Evolutionary conservation across 1,284 basidiomycete species (phyloP).

Genomic region (Tremellales sp.): DNA sequence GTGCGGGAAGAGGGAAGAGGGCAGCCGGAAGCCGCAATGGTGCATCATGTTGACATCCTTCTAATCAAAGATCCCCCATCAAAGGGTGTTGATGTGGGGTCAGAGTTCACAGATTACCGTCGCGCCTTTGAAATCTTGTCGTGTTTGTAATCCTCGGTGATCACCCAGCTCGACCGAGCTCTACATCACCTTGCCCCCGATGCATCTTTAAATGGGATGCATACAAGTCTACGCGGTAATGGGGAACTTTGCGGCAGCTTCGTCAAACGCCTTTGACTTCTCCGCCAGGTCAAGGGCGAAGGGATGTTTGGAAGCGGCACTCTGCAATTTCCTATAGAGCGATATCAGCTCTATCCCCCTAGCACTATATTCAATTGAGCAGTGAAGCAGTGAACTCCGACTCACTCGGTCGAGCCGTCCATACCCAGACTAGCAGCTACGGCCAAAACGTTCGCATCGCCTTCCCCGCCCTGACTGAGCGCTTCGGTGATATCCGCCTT

Average conservation of each 20-base stretch:
- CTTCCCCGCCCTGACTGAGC: conserved; percentile 53
- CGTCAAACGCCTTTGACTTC: conserved; percentile 53
- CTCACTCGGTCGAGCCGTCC: conserved; percentile 62
- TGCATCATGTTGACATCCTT: too few species aligned
- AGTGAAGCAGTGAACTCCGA: conserved; percentile 12
- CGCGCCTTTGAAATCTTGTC: too few species aligned
- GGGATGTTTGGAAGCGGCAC: conserved; percentile 34
- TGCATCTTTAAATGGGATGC: too few species aligned
- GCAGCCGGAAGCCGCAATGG: too few species aligned
- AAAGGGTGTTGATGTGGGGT: too few species aligned
- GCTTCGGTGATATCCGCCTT: conserved; percentile 81
- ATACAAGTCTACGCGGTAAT: conserved; percentile 37
- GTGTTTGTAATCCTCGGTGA: too few species aligned
- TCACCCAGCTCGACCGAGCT: too few species aligned
- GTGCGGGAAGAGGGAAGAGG: too few species aligned
- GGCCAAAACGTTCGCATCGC: conserved; percentile 65
- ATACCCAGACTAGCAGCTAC: conserved; percentile 64
- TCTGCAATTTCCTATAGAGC: conserved; percentile 33
- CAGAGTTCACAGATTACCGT: too few species aligned
- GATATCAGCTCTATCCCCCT: background rate
- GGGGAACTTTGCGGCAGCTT: conserved; percentile 61
- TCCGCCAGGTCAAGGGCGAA: conserved; percentile 37
- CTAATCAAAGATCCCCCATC: too few species aligned
- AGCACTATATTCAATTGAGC: background rate
- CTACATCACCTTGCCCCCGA: too few species aligned